phyloP scores from a whole-genome alignment of 768 basidiomycete genomes.

The Leccinum longicurvipes region DNA sequence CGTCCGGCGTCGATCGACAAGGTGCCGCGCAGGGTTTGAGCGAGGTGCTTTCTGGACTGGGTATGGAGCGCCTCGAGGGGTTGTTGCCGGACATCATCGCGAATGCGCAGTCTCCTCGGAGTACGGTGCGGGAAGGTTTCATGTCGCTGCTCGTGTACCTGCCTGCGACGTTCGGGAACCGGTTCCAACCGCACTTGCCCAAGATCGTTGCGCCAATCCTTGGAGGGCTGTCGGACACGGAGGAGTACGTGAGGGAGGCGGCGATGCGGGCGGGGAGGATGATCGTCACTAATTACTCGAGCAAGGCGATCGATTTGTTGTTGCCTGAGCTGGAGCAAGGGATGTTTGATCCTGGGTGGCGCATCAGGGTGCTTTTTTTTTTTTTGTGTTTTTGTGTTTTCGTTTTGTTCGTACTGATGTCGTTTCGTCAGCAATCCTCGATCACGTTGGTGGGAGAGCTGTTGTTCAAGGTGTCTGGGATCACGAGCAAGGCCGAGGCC shows the following conservation, averaged over 20 bases:
- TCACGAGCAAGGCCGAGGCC: conserved; percentile 77
- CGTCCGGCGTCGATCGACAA: conserved; percentile 93
- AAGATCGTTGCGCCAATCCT: conserved; percentile 93
- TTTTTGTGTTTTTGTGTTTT: not conserved
- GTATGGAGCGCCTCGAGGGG: conserved; percentile 94
- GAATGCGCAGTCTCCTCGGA: conserved; percentile 84
- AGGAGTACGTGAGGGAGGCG: conserved; percentile 94
- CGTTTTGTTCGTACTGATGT: not conserved
- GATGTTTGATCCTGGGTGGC: conserved; percentile 94
- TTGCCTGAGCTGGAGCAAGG: conserved; percentile 91
- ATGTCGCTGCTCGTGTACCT: conserved; percentile 96
- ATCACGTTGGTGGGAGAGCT: conserved; percentile 95
- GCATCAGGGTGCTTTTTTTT: conserved; percentile 70
- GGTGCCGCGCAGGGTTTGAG: conserved; percentile 96
- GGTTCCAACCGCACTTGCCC: conserved; percentile 94
- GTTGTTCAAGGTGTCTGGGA: conserved; percentile 95
- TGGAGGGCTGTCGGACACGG: conserved; percentile 84
- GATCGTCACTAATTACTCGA: conserved; percentile 94
- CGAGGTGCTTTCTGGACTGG: conserved; percentile 91
- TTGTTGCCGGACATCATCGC: conserved; percentile 91
- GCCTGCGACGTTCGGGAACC: conserved; percentile 92
- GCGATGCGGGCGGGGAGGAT: conserved; percentile 99
- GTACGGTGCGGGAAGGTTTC: conserved; percentile 95
- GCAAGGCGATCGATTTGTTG: conserved; percentile 86
- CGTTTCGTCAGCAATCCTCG: conserved; percentile 71